Evolutionary conservation across 108 stramenopile species (phyloP).

Genomic region (Pelagomonas calceolata): DNA sequence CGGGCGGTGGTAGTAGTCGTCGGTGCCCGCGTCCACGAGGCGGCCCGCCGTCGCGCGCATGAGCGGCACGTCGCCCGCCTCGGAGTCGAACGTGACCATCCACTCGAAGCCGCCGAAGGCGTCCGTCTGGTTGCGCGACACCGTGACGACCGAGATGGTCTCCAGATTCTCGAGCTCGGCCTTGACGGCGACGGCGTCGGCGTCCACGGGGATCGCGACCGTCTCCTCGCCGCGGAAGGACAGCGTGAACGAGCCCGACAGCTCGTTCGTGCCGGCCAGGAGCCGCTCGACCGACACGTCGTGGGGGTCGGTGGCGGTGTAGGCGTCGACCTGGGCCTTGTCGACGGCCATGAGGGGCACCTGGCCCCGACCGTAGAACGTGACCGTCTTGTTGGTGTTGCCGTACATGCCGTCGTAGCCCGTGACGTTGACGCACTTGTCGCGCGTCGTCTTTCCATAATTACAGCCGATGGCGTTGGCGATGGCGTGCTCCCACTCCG

Average conservation of each 20-base stretch:
- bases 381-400: background rate
- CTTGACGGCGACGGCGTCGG: slow-evolving; percentile 33
- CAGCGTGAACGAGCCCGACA: slow-evolving; percentile 53
- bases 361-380: background rate
- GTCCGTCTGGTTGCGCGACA: slow-evolving; percentile 22
- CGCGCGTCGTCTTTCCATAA: no score
- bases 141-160: slow-evolving; percentile 50
- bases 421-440: slow-evolving; percentile 15
- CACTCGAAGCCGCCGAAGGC: slow-evolving; percentile 26
- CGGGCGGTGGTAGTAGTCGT: no score
- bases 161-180: slow-evolving; percentile 46
- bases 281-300: slow-evolving; percentile 10
- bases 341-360: background rate
- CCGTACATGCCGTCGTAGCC: background rate
- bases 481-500: background rate
- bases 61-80: slow-evolving; percentile 60
- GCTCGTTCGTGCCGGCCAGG: background rate
- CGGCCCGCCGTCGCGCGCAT: slow-evolving; percentile 49
- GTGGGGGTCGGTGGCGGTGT: no score
- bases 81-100: slow-evolving; percentile 55
- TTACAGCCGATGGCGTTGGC: slow-evolving; percentile 21
- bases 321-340: no score
- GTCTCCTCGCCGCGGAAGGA: slow-evolving; percentile 46
- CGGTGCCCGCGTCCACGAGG: slow-evolving; percentile 16
- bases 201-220: slow-evolving; percentile 34